Percentiles rank a stretch among this genome's conserved stretches.
Conservation (phyloP, 352 stramenopile genomes). For the Phytophthora lateralis region DNA sequence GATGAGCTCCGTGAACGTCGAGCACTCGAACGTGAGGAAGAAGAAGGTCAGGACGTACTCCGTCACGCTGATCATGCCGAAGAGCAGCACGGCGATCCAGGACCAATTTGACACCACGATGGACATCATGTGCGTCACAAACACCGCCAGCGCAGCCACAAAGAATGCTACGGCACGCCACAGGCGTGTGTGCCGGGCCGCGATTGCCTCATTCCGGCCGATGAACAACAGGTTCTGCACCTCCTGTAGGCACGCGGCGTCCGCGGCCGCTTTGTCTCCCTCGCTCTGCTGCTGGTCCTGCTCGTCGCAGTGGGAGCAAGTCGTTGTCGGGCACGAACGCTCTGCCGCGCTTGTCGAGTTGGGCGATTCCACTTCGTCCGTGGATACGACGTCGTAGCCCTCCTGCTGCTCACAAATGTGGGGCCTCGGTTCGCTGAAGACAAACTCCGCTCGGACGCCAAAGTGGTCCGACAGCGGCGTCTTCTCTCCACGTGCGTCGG, state of each 20-base stretch:
- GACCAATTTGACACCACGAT: slow-evolving; percentile 40
- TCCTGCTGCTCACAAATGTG: slow-evolving; percentile 46
- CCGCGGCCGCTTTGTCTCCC: slow-evolving; percentile 24
- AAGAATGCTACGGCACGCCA: slow-evolving; percentile 42
- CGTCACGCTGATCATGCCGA: slow-evolving; percentile 43
- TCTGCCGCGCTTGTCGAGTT: slow-evolving; percentile 8
- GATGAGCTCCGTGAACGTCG: slow-evolving; percentile 75
- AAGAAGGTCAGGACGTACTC: slow-evolving; percentile 84
- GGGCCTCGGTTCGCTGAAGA: slow-evolving; percentile 42
- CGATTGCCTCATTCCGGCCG: slow-evolving; percentile 48
- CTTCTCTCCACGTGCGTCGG: slow-evolving; percentile 59
- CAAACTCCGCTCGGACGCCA: slow-evolving; percentile 72
- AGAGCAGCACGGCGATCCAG: slow-evolving; percentile 41
- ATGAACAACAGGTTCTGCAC: slow-evolving; percentile 47
- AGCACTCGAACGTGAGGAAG: slow-evolving; percentile 82
- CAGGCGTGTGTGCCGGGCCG: slow-evolving; percentile 44
- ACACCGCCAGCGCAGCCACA: slow-evolving; percentile 36
- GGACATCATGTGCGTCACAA: slow-evolving; percentile 35
- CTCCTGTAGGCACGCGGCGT: slow-evolving; percentile 48
- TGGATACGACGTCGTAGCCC: slow-evolving; percentile 28
- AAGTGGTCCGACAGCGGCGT: slow-evolving; percentile 82
- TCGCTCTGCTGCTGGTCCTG: slow-evolving; percentile 29
- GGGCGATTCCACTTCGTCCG: slow-evolving; percentile 22
- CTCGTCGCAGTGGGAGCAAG: slow-evolving; percentile 53
- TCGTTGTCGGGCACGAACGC: slow-evolving; percentile 43